These are phyloP conservation scores for Pseudogymnoascus sp. DNA, from an alignment of 2,329 filamentous ascomycete genomes.

Conservation along the genomic window DNA sequence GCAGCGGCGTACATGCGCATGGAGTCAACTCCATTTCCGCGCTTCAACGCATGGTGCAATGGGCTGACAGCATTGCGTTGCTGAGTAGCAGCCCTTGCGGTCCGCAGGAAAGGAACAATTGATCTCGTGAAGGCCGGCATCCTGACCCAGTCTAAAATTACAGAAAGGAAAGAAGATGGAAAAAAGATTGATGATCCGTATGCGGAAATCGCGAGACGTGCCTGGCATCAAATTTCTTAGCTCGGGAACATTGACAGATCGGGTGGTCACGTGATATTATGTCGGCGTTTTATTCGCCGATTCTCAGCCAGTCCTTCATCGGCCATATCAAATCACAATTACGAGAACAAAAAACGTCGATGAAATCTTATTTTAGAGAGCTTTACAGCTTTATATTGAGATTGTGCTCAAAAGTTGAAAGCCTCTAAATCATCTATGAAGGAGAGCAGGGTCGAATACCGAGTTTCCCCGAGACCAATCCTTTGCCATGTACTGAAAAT, in stretches of 20 bases:
- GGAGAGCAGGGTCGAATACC: background rate
- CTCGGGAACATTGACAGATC: background rate
- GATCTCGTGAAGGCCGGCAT: conserved; percentile 79
- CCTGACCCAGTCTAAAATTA: conserved; percentile 31
- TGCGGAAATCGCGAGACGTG: conserved; percentile 4
- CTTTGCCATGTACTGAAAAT: background rate
- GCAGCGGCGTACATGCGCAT: conserved; percentile 54
- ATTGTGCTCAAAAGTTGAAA: background rate
- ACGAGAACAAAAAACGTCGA: background rate
- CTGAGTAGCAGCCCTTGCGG: conserved; percentile 66
- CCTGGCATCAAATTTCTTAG: conserved; percentile 10
- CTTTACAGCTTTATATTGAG: background rate
- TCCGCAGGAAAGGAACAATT: conserved; percentile 70
- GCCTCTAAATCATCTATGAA: background rate
- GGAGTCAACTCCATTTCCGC: conserved; percentile 55
- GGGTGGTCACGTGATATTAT: background rate
- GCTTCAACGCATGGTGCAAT: conserved; percentile 60
- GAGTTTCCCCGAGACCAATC: background rate
- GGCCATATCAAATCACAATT: background rate
- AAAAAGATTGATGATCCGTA: conserved; percentile 1
- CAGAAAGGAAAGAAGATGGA: conserved; percentile 14
- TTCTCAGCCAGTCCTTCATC: conserved; percentile 1
- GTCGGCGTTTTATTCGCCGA: background rate
- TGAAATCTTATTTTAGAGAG: background rate
- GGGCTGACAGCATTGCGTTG: conserved; percentile 64